These are phyloP conservation scores for Apiotrichum akiyoshidainum DNA, from an alignment of 1,284 basidiomycete genomes.

Conservation along the genomic window DNA sequence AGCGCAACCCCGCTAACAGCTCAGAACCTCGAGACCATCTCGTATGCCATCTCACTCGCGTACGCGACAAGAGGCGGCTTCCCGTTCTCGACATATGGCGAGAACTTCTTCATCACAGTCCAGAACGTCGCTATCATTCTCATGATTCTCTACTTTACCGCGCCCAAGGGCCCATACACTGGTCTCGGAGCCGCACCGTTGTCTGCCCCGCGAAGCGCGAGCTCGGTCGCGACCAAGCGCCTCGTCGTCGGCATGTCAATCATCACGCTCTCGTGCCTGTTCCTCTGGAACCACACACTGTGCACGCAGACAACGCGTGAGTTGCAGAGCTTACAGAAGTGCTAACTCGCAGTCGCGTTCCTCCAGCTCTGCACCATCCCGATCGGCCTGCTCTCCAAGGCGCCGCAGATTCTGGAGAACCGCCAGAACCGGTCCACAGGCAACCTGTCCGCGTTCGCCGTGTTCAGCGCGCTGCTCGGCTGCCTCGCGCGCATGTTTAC, in stretches of 20 bases:
- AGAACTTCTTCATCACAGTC: conserved; percentile 80
- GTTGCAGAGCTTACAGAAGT: conserved; percentile 11
- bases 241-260: conserved; percentile 51
- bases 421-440: conserved; percentile 70
- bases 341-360: conserved; percentile 49
- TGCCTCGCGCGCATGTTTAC: conserved; percentile 87
- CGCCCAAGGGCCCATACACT: conserved; percentile 9
- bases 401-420: conserved; percentile 82
- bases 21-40: conserved; percentile 68
- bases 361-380: conserved; percentile 78
- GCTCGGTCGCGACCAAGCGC: neutral
- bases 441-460: conserved; percentile 83
- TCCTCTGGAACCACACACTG: conserved; percentile 53
- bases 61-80: conserved; percentile 80
- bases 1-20: neutral
- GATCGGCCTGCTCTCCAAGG: conserved; percentile 76
- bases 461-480: conserved; percentile 71
- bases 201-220: neutral
- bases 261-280: conserved; percentile 51
- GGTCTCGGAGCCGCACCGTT: conserved; percentile 4
- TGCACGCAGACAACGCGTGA: conserved; percentile 41
- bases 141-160: conserved; percentile 64
- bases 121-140: conserved; percentile 80
- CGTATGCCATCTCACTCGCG: conserved; percentile 80
- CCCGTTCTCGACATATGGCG: conserved; percentile 93